A percentile compares a stretch with the other conserved stretches of the same genome.
Conservation (phyloP, 2,329 filamentous ascomycete genomes). For the Nannizziopsis arthrosporioides region DNA sequence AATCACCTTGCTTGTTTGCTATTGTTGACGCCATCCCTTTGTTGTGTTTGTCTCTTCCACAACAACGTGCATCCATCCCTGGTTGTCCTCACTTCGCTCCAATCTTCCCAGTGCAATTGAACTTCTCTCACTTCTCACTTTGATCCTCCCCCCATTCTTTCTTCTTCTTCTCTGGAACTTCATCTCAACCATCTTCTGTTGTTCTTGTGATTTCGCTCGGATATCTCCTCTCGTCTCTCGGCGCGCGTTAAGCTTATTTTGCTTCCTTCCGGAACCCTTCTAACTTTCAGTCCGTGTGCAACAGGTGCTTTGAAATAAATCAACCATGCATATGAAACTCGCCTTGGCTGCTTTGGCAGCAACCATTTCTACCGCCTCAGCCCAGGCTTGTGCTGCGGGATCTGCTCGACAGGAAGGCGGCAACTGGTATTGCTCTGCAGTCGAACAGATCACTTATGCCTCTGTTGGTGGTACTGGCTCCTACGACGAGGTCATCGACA, state of each 20-base stretch:
- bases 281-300: neutral
- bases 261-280: neutral
- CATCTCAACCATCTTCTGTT: neutral
- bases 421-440: constrained; percentile 56
- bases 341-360: constrained; percentile 14
- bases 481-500: constrained; percentile 53
- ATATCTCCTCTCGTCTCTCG: neutral
- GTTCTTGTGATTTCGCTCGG: neutral
- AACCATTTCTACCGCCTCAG: constrained; percentile 15
- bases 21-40: neutral
- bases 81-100: constrained; percentile 1
- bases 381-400: constrained; percentile 16
- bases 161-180: neutral
- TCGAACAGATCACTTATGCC: constrained; percentile 56
- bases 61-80: neutral
- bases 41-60: neutral
- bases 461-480: constrained; percentile 49
- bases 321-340: constrained; percentile 14
- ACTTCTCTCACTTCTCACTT: neutral
- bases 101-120: neutral
- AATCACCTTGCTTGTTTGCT: no score
- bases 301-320: constrained; percentile 1
- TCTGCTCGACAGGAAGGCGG: constrained; percentile 30
- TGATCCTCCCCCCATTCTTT: neutral
- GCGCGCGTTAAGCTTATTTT: constrained; percentile 1